Evolutionary conservation across 2,329 filamentous ascomycete genomes (phyloP).

Genomic region (Xylaria sp.): DNA sequence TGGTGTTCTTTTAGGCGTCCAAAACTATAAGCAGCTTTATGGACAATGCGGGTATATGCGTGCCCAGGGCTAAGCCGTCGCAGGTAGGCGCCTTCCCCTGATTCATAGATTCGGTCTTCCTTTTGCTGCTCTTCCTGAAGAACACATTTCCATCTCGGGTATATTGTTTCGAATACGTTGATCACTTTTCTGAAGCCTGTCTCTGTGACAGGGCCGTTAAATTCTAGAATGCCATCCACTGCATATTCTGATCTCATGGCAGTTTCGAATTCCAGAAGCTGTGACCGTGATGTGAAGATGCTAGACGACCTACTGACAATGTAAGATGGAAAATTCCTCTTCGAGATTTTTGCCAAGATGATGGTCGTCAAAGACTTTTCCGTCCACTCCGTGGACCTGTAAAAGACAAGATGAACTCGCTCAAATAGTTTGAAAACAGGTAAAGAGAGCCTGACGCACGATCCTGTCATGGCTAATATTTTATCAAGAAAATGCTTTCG

Average conservation of each 20-base stretch:
- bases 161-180: slow-evolving; percentile 76
- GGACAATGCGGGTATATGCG: slow-evolving; percentile 91
- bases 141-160: slow-evolving; percentile 82
- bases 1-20: slow-evolving; percentile 84
- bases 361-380: slow-evolving; percentile 96
- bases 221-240: slow-evolving; percentile 85
- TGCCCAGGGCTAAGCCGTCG: slow-evolving; percentile 90
- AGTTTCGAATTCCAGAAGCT: slow-evolving; percentile 88
- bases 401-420: slow-evolving; percentile 94
- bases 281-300: slow-evolving; percentile 81
- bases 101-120: slow-evolving; percentile 80
- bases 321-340: slow-evolving; percentile 88
- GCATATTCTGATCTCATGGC: slow-evolving; percentile 83
- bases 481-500: slow-evolving; percentile 80
- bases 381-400: slow-evolving; percentile 95
- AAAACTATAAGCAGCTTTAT: slow-evolving; percentile 84
- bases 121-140: slow-evolving; percentile 80
- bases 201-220: slow-evolving; percentile 75
- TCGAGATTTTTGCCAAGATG: slow-evolving; percentile 89
- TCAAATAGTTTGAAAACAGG: slow-evolving; percentile 85
- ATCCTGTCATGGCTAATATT: slow-evolving; percentile 80
- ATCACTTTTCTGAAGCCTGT: slow-evolving; percentile 75
- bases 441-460: slow-evolving; percentile 83
- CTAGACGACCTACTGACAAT: slow-evolving; percentile 89
- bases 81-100: slow-evolving; percentile 87